Evolutionary conservation across 495 filamentous ascomycete genomes (phyloP).

Genomic region (Echria macrotheca): DNA sequence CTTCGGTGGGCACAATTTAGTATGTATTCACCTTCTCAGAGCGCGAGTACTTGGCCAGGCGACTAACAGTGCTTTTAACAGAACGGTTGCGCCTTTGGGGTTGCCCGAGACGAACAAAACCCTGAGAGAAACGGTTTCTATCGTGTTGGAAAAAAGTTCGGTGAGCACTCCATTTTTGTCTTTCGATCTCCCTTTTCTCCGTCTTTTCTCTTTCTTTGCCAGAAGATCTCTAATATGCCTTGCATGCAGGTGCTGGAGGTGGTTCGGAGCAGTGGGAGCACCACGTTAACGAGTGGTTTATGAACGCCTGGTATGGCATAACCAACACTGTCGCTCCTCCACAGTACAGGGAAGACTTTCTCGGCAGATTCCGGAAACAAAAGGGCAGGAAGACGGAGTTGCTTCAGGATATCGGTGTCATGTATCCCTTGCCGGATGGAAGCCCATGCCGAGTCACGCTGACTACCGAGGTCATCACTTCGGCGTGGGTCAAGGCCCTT

Average conservation of each 20-base stretch:
- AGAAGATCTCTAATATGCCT: neutral
- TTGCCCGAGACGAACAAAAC: neutral
- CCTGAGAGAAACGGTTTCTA: neutral
- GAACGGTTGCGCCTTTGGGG: slow-evolving; percentile 3
- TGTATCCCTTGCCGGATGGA: neutral
- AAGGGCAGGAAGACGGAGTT: neutral
- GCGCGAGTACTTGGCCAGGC: neutral
- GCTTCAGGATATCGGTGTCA: neutral
- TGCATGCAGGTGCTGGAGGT: neutral
- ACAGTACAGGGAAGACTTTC: neutral
- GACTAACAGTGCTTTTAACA: neutral
- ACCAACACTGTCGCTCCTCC: neutral
- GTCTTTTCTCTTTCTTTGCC: neutral
- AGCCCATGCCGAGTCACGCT: neutral
- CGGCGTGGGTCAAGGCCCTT: neutral
- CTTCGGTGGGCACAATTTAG: slow-evolving; percentile 6
- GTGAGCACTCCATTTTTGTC: neutral
- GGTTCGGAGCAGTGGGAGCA: slow-evolving; percentile 8
- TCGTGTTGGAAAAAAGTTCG: slow-evolving; percentile 1
- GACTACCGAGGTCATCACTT: neutral
- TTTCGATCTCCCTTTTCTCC: neutral
- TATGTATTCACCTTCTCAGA: neutral
- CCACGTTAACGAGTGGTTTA: neutral
- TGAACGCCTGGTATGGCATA: neutral
- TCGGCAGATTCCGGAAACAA: neutral